Evolutionary conservation across 192 early-diverging fungal genomes (phyloP), one percentile per base, ranked within the genome.

Genomic region (Paraglomus occultum): DNA sequence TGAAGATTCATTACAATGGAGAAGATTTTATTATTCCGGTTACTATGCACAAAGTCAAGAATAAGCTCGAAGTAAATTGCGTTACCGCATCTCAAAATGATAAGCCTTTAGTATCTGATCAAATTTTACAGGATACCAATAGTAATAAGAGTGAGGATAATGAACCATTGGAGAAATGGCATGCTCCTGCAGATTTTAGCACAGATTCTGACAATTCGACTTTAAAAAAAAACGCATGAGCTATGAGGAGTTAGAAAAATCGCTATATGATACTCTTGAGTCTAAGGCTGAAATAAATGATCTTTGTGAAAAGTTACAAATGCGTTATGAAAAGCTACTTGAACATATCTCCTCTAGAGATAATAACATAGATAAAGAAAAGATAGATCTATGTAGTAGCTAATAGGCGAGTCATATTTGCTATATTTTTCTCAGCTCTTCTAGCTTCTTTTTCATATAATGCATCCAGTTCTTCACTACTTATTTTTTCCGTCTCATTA

Each of bases 21-120:
- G 39, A 58, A 23, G 31, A 58, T 18, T 9, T 38, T 44, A n/a
- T 58, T 31, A 58, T 58, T 58, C 31, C 20, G 12, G 55, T 58
- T 31, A 61, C 59, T 61, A 61, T 61, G 59, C 54, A 57, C 18
- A 57, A 57, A 23, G 54, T 57, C 17, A 57, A 57, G 12, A 57
- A 57, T 23, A 57, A 57, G 1, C 54, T 57, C 3, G 31, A 31
- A 31, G 3, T 31, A 31, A 31, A 31, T 31, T 38, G 54, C 45
- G 43, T 0, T 17, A 61, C 59, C 15, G 11, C 59, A 61, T 61
- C 40, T 43, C 43, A 46, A 6, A 15, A 61, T 61, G 43, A 43
- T 61, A 61, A 61, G 12, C 40, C 12, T 61, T 20, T 61, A 12
- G 39, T 61, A 31, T 31, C 31, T 3, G 31, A 31, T 31, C 31